Conservation (phyloP, 352 stramenopile species). For the Phytophthora pini region DNA sequence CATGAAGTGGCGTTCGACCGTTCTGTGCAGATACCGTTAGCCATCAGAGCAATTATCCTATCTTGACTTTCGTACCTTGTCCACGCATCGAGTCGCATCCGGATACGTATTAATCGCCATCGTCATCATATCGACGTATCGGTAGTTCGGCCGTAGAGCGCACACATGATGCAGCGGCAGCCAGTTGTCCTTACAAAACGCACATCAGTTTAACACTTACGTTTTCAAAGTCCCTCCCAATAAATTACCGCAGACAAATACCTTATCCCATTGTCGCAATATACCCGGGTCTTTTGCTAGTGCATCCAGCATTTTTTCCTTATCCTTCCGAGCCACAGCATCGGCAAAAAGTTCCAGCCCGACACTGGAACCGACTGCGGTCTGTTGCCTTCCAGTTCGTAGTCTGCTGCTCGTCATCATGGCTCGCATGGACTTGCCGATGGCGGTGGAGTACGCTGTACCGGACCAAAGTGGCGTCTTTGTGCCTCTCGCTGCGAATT, state of each 20-base stretch:
- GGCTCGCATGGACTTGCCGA: conserved; percentile 62
- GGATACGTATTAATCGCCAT: conserved; percentile 51
- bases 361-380: conserved; percentile 3
- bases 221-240: neutral
- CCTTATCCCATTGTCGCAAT: conserved; percentile 38
- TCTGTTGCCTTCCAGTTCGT: conserved; percentile 2
- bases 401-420: conserved; percentile 50
- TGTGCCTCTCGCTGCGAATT: conserved; percentile 8
- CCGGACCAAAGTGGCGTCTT: conserved; percentile 24
- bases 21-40: conserved; percentile 19
- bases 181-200: conserved; percentile 40
- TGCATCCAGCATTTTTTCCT: conserved; percentile 54
- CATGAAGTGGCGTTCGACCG: conserved; percentile 60
- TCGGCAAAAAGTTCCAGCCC: conserved; percentile 42
- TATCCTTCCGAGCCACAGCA: conserved; percentile 51
- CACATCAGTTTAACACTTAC: neutral
- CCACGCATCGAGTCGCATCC: conserved; percentile 40
- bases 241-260: conserved; percentile 3
- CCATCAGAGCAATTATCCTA: neutral
- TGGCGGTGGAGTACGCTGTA: conserved; percentile 45
- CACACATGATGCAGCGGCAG: conserved; percentile 67
- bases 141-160: conserved; percentile 49
- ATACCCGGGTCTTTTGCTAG: conserved; percentile 40
- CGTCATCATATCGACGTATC: conserved; percentile 62
- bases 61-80: conserved; percentile 41